Percentiles rank a stretch among this genome's conserved stretches.
Evolutionary conservation across 106 monocot species (phyloP).

Genomic region (Phalaenopsis aphrodite): DNA sequence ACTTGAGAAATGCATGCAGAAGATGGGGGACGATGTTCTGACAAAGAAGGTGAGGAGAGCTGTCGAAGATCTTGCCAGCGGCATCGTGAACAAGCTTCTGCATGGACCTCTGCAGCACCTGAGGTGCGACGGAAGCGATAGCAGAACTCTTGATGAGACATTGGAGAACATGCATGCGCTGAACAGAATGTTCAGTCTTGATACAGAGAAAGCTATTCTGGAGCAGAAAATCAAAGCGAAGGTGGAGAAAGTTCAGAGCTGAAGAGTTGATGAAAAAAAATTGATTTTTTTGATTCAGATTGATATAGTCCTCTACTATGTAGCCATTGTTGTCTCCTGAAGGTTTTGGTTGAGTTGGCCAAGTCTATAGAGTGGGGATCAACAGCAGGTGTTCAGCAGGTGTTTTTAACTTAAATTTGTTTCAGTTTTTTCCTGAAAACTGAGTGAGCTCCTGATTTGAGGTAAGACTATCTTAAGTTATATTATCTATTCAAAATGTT

Average conservation of each 20-base stretch:
- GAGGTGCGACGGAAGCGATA: conserved; percentile 82
- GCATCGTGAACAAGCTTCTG: conserved; percentile 92
- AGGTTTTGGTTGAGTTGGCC: neutral
- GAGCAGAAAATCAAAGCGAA: conserved; percentile 95
- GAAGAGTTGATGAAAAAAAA: neutral
- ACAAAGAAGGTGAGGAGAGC: conserved; percentile 76
- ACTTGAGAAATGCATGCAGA: conserved; percentile 76
- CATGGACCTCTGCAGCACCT: conserved; percentile 92
- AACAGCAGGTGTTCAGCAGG: neutral
- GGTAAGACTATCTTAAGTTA: neutral
- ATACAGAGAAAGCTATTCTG: conserved; percentile 75
- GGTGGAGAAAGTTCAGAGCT: conserved; percentile 72
- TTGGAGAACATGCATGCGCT: conserved; percentile 96
- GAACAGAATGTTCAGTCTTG: conserved; percentile 87
- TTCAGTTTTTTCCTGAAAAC: neutral
- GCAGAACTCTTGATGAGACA: conserved; percentile 78
- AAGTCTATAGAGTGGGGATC: neutral
- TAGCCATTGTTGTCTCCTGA: neutral
- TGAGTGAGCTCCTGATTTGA: neutral
- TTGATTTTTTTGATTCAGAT: neutral
- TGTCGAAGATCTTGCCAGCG: conserved; percentile 69
- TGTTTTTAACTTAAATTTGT: neutral
- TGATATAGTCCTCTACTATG: neutral
- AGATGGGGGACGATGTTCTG: conserved; percentile 61
- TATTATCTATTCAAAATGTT: neutral